A percentile compares a stretch with the other conserved stretches of the same genome.
These are phyloP conservation scores for Zoysia japonica DNA, from an alignment of 176 grass and related monocot species.

Conservation along the genomic window DNA sequence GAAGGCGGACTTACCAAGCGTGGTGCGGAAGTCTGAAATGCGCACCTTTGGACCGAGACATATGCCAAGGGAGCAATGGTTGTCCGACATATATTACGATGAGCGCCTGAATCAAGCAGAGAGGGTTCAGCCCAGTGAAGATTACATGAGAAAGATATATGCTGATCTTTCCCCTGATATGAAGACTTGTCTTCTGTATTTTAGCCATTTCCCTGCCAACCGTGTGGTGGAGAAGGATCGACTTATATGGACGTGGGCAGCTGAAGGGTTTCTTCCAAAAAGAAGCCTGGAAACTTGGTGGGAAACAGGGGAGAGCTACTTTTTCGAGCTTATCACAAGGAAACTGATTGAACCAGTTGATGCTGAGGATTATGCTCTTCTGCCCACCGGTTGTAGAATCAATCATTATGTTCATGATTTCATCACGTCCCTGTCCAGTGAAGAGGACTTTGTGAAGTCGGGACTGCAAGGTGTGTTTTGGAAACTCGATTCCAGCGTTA, in stretches of 20 bases:
- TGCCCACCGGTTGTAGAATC: neutral
- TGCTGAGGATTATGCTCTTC: neutral
- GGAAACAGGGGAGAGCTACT: slow-evolving; percentile 28
- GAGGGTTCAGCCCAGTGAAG: too few species aligned
- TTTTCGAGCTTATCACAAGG: slow-evolving; percentile 3
- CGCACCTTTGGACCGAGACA: too few species aligned
- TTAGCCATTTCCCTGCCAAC: neutral
- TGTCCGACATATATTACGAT: too few species aligned
- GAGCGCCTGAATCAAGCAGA: too few species aligned
- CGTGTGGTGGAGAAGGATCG: too few species aligned
- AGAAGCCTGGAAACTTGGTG: neutral
- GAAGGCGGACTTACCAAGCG: neutral
- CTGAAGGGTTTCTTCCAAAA: too few species aligned
- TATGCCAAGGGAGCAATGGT: too few species aligned
- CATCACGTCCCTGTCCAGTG: neutral
- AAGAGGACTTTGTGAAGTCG: slow-evolving; percentile 11
- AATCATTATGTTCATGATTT: neutral
- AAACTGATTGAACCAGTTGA: slow-evolving; percentile 11
- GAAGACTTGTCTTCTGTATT: slow-evolving; percentile 21
- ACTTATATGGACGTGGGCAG: too few species aligned
- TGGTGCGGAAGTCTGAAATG: neutral
- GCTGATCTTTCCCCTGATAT: neutral
- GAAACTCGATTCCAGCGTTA: neutral
- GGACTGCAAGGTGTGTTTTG: neutral
- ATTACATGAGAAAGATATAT: too few species aligned